Evolutionary conservation across 2,329 filamentous ascomycete species (phyloP).

Genomic region (Aureobasidium sp.): DNA sequence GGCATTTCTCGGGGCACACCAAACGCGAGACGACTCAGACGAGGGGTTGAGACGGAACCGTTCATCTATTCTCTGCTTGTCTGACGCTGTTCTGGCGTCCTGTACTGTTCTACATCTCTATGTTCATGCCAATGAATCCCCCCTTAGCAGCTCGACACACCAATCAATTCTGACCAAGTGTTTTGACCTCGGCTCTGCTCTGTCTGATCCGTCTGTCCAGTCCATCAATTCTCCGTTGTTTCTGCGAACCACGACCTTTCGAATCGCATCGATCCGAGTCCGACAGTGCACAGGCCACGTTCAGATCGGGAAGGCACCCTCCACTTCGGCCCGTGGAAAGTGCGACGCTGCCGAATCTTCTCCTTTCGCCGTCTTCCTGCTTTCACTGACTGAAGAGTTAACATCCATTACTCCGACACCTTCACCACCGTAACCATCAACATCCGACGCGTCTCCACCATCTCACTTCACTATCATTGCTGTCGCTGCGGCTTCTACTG

Average conservation of each 20-base stretch:
- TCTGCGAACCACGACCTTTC: neutral
- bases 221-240: neutral
- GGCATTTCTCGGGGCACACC: constrained; percentile 7
- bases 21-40: neutral
- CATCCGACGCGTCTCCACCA: neutral
- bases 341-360: constrained; percentile 4
- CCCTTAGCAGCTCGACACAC: neutral
- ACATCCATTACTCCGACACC: neutral
- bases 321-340: constrained; percentile 2
- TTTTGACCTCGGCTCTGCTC: constrained; percentile 6
- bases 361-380: neutral
- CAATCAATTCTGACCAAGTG: neutral
- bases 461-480: neutral
- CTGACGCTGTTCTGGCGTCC: neutral
- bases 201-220: constrained; percentile 3
- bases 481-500: constrained; percentile 5
- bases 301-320: neutral
- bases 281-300: neutral
- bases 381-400: neutral
- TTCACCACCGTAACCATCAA: neutral
- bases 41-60: neutral
- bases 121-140: neutral
- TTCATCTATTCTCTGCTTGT: neutral
- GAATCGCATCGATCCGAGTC: constrained; percentile 7
- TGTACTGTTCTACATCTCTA: neutral